phyloP scores from a whole-genome alignment of 179 eudicot species.

The Beta lomatogona region DNA sequence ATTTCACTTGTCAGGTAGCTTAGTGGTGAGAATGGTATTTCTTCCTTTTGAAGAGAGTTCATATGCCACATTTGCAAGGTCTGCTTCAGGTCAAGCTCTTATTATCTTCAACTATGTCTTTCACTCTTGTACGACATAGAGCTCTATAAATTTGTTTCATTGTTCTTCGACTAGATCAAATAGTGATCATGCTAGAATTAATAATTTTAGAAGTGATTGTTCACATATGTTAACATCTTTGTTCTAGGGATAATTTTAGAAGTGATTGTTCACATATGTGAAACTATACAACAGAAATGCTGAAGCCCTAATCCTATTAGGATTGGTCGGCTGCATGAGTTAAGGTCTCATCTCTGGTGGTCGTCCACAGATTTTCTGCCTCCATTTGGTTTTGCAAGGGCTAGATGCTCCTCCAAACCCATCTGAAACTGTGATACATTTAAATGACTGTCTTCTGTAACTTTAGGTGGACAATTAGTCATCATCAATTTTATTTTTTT shows the following conservation, averaged over 20 bases:
- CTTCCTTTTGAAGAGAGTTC: constrained; percentile 99
- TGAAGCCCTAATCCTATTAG: no score
- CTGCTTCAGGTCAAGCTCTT: constrained; percentile 82
- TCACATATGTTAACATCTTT: background rate
- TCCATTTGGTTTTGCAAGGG: no score
- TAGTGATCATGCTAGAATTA: background rate
- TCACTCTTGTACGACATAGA: background rate
- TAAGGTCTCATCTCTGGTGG: no score
- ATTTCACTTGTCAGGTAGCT: constrained; percentile 68
- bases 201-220: no score
- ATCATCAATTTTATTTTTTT: no score
- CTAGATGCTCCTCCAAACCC: no score
- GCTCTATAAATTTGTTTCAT: background rate
- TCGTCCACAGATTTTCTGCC: no score
- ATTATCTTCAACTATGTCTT: constrained; percentile 20
- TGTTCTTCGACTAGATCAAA: background rate
- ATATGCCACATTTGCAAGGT: constrained; percentile 92
- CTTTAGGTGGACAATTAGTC: background rate
- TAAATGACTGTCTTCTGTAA: background rate
- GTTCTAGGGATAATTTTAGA: no score
- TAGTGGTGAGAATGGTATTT: constrained; percentile 94
- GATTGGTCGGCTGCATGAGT: no score
- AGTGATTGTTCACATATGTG: background rate
- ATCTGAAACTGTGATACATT: background rate
- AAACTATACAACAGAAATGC: no score